phyloP scores from a whole-genome alignment of 2,329 filamentous ascomycete species.

The Cadophora sp. region DNA sequence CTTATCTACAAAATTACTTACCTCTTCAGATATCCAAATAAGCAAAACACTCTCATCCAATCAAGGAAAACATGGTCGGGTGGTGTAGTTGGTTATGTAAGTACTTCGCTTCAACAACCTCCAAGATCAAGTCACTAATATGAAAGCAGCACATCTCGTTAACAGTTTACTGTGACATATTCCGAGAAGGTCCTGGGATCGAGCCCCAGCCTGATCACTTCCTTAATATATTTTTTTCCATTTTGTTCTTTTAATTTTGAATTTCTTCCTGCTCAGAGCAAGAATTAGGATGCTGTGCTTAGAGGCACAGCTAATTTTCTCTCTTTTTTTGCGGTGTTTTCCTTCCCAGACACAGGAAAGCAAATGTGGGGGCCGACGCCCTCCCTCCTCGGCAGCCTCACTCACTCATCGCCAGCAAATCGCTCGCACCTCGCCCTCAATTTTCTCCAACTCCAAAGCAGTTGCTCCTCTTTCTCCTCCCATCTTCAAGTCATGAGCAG shows the following conservation, averaged over 20 bases:
- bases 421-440: not conserved
- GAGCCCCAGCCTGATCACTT: slow-evolving; percentile 2
- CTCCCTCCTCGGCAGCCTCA: not conserved
- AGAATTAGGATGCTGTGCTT: no score
- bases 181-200: slow-evolving; percentile 2
- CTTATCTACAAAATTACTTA: not conserved
- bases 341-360: not conserved
- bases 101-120: not conserved
- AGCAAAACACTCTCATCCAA: not conserved
- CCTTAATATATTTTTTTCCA: not conserved
- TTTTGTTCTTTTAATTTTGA: not conserved
- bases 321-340: no score
- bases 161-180: not conserved
- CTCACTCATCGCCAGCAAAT: not conserved
- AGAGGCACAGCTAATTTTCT: no score
- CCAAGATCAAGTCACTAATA: not conserved
- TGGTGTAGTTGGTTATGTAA: slow-evolving; percentile 4
- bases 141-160: not conserved
- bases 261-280: no score
- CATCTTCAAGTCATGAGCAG: no score
- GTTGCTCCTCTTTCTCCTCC: no score
- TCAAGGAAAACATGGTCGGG: slow-evolving; percentile 3
- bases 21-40: not conserved
- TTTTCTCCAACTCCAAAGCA: not conserved
- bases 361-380: not conserved